phyloP scores from a whole-genome alignment of 148 eudicot species.

The Dianthus caryophyllus region DNA sequence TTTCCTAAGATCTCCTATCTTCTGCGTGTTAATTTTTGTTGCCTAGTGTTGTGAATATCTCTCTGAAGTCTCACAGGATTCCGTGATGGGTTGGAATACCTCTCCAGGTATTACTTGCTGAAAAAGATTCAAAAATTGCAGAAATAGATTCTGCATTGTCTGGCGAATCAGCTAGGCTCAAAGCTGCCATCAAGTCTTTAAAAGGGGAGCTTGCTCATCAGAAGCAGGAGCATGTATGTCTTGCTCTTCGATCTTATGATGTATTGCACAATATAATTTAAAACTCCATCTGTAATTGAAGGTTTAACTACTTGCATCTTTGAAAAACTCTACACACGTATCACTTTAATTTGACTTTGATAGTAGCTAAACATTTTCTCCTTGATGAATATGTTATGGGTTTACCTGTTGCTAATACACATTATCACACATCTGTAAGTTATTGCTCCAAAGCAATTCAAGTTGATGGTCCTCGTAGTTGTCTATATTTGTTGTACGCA shows the following conservation, averaged over 20 bases:
- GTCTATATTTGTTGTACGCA: background rate
- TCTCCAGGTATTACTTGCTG: slow-evolving; percentile 66
- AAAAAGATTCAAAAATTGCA: slow-evolving; percentile 83
- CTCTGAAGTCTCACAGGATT: background rate
- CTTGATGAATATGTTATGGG: background rate
- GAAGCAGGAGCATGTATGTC: slow-evolving; percentile 76
- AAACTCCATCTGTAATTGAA: background rate
- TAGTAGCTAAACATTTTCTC: background rate
- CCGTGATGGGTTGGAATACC: slow-evolving; percentile 12
- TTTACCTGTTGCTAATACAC: background rate
- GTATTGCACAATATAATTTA: background rate
- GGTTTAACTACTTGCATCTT: background rate
- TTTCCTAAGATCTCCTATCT: background rate
- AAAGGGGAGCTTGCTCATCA: slow-evolving; percentile 75
- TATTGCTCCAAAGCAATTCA: background rate
- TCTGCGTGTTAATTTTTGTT: background rate
- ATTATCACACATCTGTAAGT: background rate
- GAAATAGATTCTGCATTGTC: slow-evolving; percentile 96
- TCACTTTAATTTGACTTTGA: background rate
- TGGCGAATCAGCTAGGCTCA: slow-evolving; percentile 90
- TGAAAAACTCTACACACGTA: background rate
- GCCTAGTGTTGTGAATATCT: slow-evolving; percentile 1
- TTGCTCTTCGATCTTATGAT: slow-evolving; percentile 4
- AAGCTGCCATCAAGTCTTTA: slow-evolving; percentile 79
- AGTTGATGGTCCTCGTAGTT: background rate